A percentile compares a stretch with the other conserved stretches of the same genome.
Conservation (phyloP, 768 basidiomycete species). For the Leucosporidium creatinivorum region DNA sequence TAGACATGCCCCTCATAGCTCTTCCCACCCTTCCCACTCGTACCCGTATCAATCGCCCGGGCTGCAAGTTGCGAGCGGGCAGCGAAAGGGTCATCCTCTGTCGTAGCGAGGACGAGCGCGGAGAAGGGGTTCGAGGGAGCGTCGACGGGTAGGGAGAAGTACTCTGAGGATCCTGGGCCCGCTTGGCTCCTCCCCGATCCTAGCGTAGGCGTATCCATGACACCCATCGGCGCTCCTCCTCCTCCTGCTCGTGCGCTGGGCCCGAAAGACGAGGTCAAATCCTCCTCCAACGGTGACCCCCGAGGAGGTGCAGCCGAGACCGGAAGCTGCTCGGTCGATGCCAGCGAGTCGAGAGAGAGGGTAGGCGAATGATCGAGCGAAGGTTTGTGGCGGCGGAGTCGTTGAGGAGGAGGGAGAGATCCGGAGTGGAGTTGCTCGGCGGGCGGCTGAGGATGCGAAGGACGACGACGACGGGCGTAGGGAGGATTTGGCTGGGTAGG, state of each 20-base stretch:
- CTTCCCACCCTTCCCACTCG: no score
- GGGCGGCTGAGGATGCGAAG: background rate
- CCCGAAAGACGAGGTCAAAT: no score
- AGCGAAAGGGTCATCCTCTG: background rate
- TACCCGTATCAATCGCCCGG: background rate
- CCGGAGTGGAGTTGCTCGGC: background rate
- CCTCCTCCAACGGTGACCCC: no score
- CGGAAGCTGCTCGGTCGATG: background rate
- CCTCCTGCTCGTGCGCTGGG: background rate
- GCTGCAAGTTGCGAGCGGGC: background rate
- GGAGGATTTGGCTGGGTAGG: background rate
- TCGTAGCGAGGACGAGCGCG: background rate
- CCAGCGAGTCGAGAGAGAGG: background rate
- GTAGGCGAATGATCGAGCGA: background rate
- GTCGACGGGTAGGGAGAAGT: background rate
- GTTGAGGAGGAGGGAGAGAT: background rate
- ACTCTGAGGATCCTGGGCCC: no score
- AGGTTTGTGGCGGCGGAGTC: background rate
- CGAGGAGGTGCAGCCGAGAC: no score
- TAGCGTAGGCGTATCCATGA: background rate
- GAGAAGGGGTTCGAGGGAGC: background rate
- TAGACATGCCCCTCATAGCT: no score
- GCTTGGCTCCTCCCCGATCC: background rate
- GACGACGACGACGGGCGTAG: background rate
- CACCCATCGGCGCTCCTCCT: background rate